Evolutionary conservation across 2,329 filamentous ascomycete species (phyloP), one percentile per base, ranked within the genome.

Genomic region (Pestalotiopsis sp.): DNA sequence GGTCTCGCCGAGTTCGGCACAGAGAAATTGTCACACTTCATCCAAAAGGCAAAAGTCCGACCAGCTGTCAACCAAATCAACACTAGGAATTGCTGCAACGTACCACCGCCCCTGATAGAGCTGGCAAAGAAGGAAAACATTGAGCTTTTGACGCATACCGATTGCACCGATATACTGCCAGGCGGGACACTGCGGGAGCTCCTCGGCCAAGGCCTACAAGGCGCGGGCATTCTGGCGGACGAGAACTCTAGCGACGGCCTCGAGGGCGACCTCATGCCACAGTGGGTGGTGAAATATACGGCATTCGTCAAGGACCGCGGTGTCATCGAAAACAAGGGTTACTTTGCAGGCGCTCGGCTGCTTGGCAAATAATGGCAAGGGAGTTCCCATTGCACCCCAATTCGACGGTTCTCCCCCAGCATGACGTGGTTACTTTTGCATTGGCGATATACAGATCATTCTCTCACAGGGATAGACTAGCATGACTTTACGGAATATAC

Each of bases 221-320:
- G 94, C 13, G 94, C 92, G 0, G 92, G 92, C 7, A 87, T 98
- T 11, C 83, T 98, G 69, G 91, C 91, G 4, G 89, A 89, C 45
- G 83, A 85, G 7, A 81, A 84, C 77, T 75, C 82, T 13, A 78
- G 80, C 20, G 80, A 83, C 11, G 92, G 92, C 0, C 83, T 97
- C 68, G 85, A 87, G 73, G 95, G 94, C 4, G 90, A 97, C 72
- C 87, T 98, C 63, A 88, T 89, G 69, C 95, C 96, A 36, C 91
- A 95, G 78, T 99, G 96, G 95, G 96, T 98, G 36, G 92, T 95
- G 73, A 97, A 98, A 79, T 99, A 99, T 79, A 98, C 95, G 49
- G 96, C 96, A 1, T 95, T 98, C 69, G 94, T 98, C 56, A 92
- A 93, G 79, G 92, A 98, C 78, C 87, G 96, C 67, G 96, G 96